Conservation (phyloP, 2,329 filamentous ascomycete species). For the Aspergillus chevalieri region DNA sequence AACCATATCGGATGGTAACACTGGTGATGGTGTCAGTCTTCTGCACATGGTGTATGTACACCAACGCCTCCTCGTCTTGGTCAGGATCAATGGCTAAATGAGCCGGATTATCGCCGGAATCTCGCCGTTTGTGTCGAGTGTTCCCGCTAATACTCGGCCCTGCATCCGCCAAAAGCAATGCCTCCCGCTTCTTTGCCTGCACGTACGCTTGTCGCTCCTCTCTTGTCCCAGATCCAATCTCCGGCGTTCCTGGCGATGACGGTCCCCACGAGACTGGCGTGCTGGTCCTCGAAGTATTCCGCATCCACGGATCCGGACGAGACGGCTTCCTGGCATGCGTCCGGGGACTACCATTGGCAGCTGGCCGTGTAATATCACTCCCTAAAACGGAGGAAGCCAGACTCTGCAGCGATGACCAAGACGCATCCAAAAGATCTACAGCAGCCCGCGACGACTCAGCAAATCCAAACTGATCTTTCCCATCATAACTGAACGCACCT, state of each 20-base stretch:
- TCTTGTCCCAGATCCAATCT: constrained; percentile 33
- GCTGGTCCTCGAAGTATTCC: constrained; percentile 18
- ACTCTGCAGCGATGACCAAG: constrained; percentile 45
- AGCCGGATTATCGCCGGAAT: constrained; percentile 34
- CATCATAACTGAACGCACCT: constrained; percentile 17
- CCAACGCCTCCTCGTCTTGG: constrained; percentile 67
- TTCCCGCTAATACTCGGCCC: constrained; percentile 29
- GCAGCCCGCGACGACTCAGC: constrained; percentile 21
- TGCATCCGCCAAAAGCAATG: constrained; percentile 39
- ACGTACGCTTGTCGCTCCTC: constrained; percentile 42
- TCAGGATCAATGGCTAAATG: constrained; percentile 35
- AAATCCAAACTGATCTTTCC: constrained; percentile 17
- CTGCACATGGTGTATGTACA: constrained; percentile 83
- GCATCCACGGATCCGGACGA: constrained; percentile 26
- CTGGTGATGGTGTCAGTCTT: constrained; percentile 83
- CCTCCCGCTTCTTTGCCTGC: constrained; percentile 44
- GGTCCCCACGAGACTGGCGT: constrained; percentile 38
- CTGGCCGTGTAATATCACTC: constrained; percentile 28
- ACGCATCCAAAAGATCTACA: constrained; percentile 38
- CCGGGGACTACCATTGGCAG: constrained; percentile 21
- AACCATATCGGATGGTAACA: constrained; percentile 83
- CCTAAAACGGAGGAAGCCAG: constrained; percentile 45
- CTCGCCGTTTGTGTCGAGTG: constrained; percentile 41
- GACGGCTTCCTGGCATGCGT: constrained; percentile 32
- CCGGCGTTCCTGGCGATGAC: constrained; percentile 22